A percentile compares a stretch with the other conserved stretches of the same genome.
Conservation (phyloP, 1,139 yeast species). For the Scheffersomyces illinoinensis region DNA sequence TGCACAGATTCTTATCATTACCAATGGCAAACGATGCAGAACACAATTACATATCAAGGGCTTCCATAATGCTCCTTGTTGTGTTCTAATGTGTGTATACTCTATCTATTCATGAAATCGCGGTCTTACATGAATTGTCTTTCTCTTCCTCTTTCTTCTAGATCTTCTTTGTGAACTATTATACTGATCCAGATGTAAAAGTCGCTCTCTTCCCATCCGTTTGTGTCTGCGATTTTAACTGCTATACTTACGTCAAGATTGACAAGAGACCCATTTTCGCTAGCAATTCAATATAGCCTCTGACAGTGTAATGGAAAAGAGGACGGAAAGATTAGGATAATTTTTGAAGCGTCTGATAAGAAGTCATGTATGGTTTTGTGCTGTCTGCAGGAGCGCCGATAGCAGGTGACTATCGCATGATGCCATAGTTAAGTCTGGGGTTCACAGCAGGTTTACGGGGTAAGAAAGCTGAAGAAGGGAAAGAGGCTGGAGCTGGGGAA, state of each 20-base stretch:
- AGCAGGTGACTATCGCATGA: not conserved
- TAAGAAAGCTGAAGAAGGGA: not conserved
- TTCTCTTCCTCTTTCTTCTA: not conserved
- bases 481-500: not conserved
- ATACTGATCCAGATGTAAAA: not conserved
- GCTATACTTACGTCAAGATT: conserved; percentile 16
- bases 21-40: not conserved
- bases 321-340: not conserved
- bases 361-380: not conserved
- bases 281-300: not conserved
- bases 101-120: not conserved
- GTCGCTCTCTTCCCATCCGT: not conserved
- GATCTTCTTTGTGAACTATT: not conserved
- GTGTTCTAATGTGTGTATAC: not conserved
- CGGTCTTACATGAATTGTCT: not conserved
- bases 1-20: not conserved
- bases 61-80: not conserved
- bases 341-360: not conserved
- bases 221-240: not conserved
- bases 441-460: not conserved
- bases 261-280: conserved; percentile 16
- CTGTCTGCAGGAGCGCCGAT: not conserved
- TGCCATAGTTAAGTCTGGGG: not conserved
- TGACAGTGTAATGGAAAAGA: not conserved
- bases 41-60: not conserved